Percentiles rank a stretch among this genome's conserved stretches.
phyloP scores from a whole-genome alignment of 495 filamentous ascomycete species.

The Amniculicola lignicola region DNA sequence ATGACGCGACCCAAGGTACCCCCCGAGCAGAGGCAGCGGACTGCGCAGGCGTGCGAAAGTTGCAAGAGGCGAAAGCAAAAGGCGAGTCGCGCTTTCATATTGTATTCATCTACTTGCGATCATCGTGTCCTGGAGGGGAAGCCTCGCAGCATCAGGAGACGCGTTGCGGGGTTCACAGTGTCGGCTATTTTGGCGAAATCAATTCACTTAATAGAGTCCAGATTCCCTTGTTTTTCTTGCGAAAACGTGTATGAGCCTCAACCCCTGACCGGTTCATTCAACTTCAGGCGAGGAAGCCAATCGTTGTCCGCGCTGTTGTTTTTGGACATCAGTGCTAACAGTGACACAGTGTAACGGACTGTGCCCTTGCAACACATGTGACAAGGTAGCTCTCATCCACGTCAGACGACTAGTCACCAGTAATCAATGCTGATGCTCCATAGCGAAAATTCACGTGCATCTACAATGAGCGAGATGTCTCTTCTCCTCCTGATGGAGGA shows the following conservation, averaged over 20 bases:
- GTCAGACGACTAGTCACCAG: neutral
- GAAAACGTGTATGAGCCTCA: neutral
- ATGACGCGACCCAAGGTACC: constrained; percentile 64
- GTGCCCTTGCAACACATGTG: constrained; percentile 64
- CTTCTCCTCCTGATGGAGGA: constrained; percentile 20
- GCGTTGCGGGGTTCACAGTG: neutral
- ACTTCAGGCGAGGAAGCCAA: too few species aligned
- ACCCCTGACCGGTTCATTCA: neutral
- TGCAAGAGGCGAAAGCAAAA: constrained; percentile 80
- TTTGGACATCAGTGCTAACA: constrained; percentile 2
- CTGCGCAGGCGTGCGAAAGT: constrained; percentile 68
- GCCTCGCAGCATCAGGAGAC: neutral
- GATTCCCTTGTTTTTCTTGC: neutral
- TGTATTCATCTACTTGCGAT: constrained; percentile 22
- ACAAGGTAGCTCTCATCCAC: constrained; percentile 21
- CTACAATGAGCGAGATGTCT: constrained; percentile 29
- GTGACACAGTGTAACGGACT: constrained; percentile 62
- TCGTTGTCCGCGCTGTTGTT: neutral
- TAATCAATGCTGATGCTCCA: neutral
- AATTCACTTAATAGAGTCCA: constrained; percentile 1
- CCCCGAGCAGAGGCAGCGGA: constrained; percentile 60
- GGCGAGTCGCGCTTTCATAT: constrained; percentile 44
- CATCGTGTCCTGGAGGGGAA: too few species aligned
- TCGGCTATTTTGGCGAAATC: constrained; percentile 3
- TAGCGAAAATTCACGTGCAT: constrained; percentile 33